These are phyloP conservation scores for Cadophora luteo-olivacea DNA, from an alignment of 2,329 filamentous ascomycete species.

Conservation along the genomic window DNA sequence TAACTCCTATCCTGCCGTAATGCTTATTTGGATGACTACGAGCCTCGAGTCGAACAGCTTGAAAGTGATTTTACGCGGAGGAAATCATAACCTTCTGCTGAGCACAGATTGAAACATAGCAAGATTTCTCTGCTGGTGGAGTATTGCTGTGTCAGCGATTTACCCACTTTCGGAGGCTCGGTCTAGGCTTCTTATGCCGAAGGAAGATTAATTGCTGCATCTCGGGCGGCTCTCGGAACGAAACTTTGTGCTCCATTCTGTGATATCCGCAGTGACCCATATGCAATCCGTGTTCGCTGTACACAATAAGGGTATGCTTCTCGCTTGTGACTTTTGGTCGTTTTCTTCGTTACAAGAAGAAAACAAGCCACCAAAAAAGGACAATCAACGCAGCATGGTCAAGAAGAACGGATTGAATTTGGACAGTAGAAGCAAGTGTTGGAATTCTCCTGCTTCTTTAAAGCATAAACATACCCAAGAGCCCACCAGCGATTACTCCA, in stretches of 20 bases:
- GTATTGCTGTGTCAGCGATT: not conserved
- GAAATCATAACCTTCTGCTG: not conserved
- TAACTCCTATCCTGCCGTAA: slow-evolving; percentile 1
- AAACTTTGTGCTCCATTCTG: too few relatives aligned
- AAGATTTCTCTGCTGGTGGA: not conserved
- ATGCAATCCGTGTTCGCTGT: not conserved
- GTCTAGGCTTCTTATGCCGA: not conserved
- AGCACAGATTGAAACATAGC: not conserved
- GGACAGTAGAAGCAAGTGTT: too few relatives aligned
- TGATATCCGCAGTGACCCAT: too few relatives aligned
- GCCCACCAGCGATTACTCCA: not conserved
- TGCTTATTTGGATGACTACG: not conserved
- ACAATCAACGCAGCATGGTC: too few relatives aligned
- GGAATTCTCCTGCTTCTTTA: too few relatives aligned
- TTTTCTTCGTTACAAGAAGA: too few relatives aligned
- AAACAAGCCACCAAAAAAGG: too few relatives aligned
- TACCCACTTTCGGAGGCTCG: not conserved
- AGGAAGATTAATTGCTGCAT: not conserved
- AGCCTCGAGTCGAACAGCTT: not conserved
- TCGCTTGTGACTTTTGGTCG: not conserved
- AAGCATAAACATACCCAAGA: not conserved
- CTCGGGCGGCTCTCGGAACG: too few relatives aligned
- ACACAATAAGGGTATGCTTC: not conserved
- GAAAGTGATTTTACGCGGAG: not conserved
- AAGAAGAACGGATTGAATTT: too few relatives aligned